Percentiles rank a stretch among this genome's conserved stretches.
phyloP scores from a whole-genome alignment of 441 rosid species.

The Erysimum pusillum region DNA sequence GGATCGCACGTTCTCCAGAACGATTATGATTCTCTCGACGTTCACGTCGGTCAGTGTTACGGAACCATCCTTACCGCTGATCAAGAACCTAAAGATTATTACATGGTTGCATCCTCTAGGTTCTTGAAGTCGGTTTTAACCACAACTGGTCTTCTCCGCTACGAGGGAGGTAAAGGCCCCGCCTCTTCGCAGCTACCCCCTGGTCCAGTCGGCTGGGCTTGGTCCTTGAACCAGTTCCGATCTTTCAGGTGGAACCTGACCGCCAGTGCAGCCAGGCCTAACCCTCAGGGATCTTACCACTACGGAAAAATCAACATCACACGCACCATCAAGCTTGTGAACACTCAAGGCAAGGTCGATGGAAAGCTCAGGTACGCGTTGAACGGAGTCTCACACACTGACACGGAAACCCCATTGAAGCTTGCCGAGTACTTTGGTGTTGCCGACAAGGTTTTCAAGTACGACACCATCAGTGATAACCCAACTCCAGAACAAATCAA shows the following conservation, averaged over 20 bases:
- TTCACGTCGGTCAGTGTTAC: slow-evolving; percentile 69
- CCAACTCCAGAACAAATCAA: slow-evolving; percentile 48
- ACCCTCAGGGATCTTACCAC: slow-evolving; percentile 83
- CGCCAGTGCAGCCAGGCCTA: slow-evolving; percentile 82
- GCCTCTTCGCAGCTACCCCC: slow-evolving; percentile 57
- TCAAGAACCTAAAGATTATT: slow-evolving; percentile 68
- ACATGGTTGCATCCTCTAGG: slow-evolving; percentile 75
- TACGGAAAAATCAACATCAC: slow-evolving; percentile 72
- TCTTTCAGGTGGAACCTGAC: slow-evolving; percentile 85
- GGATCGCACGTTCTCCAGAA: slow-evolving; percentile 73
- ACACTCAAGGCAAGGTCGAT: slow-evolving; percentile 47
- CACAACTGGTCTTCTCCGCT: slow-evolving; percentile 60
- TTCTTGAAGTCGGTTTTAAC: slow-evolving; percentile 53
- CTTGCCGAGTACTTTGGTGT: slow-evolving; percentile 71
- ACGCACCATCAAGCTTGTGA: slow-evolving; percentile 67
- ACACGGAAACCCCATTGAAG: slow-evolving; percentile 69
- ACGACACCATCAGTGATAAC: slow-evolving; percentile 55
- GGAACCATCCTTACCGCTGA: slow-evolving; percentile 68
- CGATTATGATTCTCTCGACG: slow-evolving; percentile 59
- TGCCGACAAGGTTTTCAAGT: slow-evolving; percentile 67
- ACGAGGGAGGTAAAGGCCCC: slow-evolving; percentile 59
- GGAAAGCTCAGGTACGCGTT: slow-evolving; percentile 75
- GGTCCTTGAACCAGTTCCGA: slow-evolving; percentile 81
- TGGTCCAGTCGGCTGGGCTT: slow-evolving; percentile 77
- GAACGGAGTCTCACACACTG: slow-evolving; percentile 68